A percentile compares a stretch with the other conserved stretches of the same genome.
Evolutionary conservation across 345 rosid species (phyloP).

Genomic region (Reutealis trisperma): DNA sequence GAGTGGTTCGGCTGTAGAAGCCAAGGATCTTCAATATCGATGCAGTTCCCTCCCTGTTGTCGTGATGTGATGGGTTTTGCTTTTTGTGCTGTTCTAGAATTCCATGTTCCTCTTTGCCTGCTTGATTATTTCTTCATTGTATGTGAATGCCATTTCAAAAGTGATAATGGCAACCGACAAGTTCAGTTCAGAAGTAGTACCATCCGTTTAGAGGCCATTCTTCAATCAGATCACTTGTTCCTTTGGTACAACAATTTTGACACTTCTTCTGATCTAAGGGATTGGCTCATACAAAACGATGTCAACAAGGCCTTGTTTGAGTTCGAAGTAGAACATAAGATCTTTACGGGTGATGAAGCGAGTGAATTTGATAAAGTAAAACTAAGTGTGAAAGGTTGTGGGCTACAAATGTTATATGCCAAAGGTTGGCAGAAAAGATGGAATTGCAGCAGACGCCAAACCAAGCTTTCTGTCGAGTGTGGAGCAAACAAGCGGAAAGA

Average conservation of each 20-base stretch:
- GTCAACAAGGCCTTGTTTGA: neutral
- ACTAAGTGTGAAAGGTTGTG: neutral
- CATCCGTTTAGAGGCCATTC: neutral
- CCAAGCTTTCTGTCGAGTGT: neutral
- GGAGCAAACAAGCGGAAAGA: neutral
- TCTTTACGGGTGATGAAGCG: too few species aligned
- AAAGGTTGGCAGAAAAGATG: neutral
- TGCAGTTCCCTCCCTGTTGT: neutral
- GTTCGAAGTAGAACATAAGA: neutral
- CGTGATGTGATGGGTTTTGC: neutral
- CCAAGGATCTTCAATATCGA: neutral
- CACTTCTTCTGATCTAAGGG: neutral
- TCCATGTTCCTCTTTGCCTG: too few species aligned
- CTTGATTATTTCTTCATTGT: too few species aligned
- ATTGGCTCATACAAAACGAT: neutral
- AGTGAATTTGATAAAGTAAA: neutral
- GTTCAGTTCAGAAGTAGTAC: too few species aligned
- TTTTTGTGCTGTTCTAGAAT: neutral
- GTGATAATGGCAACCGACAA: too few species aligned
- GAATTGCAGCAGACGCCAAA: neutral
- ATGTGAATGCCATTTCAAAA: too few species aligned
- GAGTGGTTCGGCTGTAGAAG: neutral
- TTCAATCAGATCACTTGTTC: neutral
- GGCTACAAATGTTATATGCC: neutral
- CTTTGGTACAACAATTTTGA: neutral